Conservation (phyloP, 23 red algal genomes). For the Gracilaria vermiculophylla region DNA sequence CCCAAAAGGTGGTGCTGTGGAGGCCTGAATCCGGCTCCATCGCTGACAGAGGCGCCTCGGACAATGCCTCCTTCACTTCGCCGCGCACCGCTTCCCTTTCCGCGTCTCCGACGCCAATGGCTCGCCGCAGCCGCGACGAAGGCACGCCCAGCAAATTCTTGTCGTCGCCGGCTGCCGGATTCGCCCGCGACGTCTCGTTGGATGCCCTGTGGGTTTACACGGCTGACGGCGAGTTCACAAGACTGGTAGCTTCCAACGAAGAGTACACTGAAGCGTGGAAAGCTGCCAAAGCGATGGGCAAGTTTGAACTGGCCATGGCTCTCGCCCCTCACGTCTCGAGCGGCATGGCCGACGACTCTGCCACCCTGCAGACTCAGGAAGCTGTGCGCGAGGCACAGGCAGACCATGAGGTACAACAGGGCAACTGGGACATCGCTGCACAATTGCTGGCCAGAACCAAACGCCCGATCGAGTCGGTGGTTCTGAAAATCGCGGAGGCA, state of each 20-base stretch:
- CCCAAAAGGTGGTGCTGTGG: constrained; percentile 49
- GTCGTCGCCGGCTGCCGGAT: constrained; percentile 47
- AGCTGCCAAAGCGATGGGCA: constrained; percentile 47
- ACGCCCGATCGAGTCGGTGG: constrained; percentile 59
- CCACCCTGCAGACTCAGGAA: constrained; percentile 40
- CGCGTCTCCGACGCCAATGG: background rate
- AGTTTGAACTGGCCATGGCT: constrained; percentile 66
- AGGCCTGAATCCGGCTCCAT: background rate
- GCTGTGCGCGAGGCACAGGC: constrained; percentile 68
- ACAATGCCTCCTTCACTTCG: background rate
- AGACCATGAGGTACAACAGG: constrained; percentile 44
- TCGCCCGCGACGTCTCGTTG: constrained; percentile 41
- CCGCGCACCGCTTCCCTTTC: background rate
- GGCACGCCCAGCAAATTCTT: background rate
- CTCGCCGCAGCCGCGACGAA: background rate
- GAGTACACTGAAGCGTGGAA: constrained; percentile 66
- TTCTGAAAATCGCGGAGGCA: constrained; percentile 45
- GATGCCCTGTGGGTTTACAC: constrained; percentile 64
- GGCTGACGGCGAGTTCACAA: constrained; percentile 47
- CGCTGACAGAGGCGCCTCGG: background rate
- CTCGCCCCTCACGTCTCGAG: constrained; percentile 61
- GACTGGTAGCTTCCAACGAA: constrained; percentile 34
- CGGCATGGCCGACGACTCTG: constrained; percentile 38
- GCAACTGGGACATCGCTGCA: constrained; percentile 64
- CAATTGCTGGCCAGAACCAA: constrained; percentile 57